These are phyloP conservation scores for Stagonosporopsis vannaccii DNA, from an alignment of 2,329 filamentous ascomycete genomes.

Conservation along the genomic window DNA sequence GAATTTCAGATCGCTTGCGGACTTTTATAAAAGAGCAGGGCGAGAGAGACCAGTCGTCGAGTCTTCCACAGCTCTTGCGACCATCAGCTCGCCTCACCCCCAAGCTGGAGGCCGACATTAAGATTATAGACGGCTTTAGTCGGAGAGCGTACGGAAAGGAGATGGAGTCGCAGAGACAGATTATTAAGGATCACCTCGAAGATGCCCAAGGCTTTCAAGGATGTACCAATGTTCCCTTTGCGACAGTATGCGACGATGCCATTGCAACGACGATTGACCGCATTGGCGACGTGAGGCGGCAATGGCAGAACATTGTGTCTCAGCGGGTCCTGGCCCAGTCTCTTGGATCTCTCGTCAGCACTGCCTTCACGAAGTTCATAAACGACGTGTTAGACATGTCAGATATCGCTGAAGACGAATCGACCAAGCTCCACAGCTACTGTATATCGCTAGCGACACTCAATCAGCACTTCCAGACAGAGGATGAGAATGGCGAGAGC, in stretches of 20 bases:
- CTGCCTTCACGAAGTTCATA: conserved; percentile 66
- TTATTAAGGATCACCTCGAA: conserved; percentile 68
- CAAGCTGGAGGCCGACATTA: conserved; percentile 62
- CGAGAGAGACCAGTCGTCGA: conserved; percentile 40
- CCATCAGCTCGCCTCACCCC: conserved; percentile 53
- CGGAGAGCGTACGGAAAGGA: conserved; percentile 68
- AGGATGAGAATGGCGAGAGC: conserved; percentile 49
- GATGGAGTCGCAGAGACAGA: conserved; percentile 70
- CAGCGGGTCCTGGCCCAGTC: conserved; percentile 68
- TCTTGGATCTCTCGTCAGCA: conserved; percentile 65
- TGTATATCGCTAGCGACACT: conserved; percentile 64
- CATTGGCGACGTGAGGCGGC: conserved; percentile 62
- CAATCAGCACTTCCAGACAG: conserved; percentile 63
- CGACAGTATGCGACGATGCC: conserved; percentile 66
- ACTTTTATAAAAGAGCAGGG: conserved; percentile 56
- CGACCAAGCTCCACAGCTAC: conserved; percentile 64
- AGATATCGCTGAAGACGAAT: conserved; percentile 70
- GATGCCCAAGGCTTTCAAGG: conserved; percentile 68
- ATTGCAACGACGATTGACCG: conserved; percentile 65
- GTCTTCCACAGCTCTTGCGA: conserved; percentile 38
- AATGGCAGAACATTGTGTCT: conserved; percentile 66
- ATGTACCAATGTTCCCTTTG: conserved; percentile 66
- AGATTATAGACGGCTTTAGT: conserved; percentile 65
- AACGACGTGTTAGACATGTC: conserved; percentile 68
- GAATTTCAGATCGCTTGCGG: conserved; percentile 63